phyloP scores from a whole-genome alignment of 2,329 filamentous ascomycete species.

The Penicillium sp. region DNA sequence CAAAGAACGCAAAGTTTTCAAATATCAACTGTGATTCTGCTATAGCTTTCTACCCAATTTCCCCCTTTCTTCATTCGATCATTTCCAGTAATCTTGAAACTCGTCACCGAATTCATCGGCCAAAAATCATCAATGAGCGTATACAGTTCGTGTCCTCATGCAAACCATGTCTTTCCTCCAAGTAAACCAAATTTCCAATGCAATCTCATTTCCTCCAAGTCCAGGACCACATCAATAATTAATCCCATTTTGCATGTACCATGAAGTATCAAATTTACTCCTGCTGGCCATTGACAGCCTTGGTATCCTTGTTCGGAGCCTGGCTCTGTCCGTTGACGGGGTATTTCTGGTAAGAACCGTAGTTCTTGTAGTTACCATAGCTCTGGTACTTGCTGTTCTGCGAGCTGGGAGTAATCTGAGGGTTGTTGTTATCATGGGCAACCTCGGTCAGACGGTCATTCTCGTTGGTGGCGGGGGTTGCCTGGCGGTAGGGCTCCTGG shows the following conservation, averaged over 20 bases:
- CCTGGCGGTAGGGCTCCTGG: not conserved
- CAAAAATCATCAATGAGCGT: conserved; percentile 20
- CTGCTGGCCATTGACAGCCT: conserved; percentile 5
- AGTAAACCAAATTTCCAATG: not conserved
- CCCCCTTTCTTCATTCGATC: not conserved
- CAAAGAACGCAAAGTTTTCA: not conserved
- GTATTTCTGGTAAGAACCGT: conserved; percentile 7
- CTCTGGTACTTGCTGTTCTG: not conserved
- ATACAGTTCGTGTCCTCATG: conserved; percentile 23
- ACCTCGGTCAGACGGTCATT: not conserved
- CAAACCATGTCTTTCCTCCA: conserved; percentile 13
- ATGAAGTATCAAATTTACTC: not conserved
- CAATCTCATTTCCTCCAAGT: not conserved
- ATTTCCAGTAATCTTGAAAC: not conserved
- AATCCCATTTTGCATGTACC: not conserved
- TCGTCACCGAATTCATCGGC: not conserved
- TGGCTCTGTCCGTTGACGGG: not conserved
- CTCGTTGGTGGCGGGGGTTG: not conserved
- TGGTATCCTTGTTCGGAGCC: conserved; percentile 3
- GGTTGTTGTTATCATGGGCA: not conserved
- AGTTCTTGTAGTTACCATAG: conserved; percentile 9
- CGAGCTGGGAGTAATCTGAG: conserved; percentile 3
- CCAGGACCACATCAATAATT: too few species aligned
- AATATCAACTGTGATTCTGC: not conserved
- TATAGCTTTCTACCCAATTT: not conserved